Evolutionary conservation across 305 asterid genomes (phyloP).

Genomic region (Fraxinus latifolia): DNA sequence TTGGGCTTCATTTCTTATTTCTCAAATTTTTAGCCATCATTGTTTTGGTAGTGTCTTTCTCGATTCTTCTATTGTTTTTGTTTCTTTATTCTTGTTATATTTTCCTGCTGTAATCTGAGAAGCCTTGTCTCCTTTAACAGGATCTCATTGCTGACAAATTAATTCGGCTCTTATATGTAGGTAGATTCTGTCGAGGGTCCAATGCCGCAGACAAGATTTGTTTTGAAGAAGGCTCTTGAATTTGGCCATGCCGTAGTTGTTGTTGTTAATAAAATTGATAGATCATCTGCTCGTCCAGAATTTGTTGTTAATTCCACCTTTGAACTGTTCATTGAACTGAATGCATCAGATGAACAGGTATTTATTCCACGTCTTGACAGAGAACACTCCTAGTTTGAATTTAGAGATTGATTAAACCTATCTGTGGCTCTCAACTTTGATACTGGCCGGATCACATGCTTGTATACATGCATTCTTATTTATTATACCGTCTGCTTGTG

Average conservation of each 20-base stretch:
- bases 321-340: constrained; percentile 90
- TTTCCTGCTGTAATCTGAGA: not conserved
- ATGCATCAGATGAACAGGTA: constrained; percentile 99
- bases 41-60: not conserved
- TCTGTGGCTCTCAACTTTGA: constrained; percentile 8
- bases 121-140: constrained; percentile 7
- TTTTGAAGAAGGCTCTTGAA: constrained; percentile 97
- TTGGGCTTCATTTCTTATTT: not conserved
- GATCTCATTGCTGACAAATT: constrained; percentile 23
- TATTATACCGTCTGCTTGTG: not conserved
- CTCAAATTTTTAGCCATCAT: not conserved
- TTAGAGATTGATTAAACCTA: constrained; percentile 9
- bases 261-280: constrained; percentile 92
- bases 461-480: constrained; percentile 7
- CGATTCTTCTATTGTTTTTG: not conserved
- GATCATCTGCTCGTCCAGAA: constrained; percentile 97
- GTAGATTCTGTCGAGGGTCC: constrained; percentile 99
- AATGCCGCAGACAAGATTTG: constrained; percentile 99
- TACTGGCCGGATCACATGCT: not conserved
- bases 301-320: constrained; percentile 90
- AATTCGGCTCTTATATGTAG: constrained; percentile 42
- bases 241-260: constrained; percentile 97
- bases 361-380: constrained; percentile 5
- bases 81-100: constrained; percentile 5
- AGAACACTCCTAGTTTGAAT: not conserved